Conservation (phyloP, 345 rosid genomes). For the Streptanthus diversifolius region DNA sequence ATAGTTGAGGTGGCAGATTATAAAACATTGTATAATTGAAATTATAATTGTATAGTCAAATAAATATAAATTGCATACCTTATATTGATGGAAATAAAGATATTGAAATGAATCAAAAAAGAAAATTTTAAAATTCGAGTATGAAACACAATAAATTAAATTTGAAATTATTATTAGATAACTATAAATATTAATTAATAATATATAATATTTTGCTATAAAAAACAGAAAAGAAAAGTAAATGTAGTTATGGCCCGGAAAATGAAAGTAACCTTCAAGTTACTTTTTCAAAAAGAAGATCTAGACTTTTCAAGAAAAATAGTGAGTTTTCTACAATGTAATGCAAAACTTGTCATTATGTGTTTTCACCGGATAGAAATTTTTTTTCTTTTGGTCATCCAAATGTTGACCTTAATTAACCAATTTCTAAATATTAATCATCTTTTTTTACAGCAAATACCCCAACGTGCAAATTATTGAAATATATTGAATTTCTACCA, state of each 20-base stretch:
- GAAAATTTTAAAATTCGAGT: slow-evolving; percentile 2
- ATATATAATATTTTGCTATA: not conserved
- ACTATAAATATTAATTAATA: not conserved
- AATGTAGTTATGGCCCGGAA: slow-evolving; percentile 23
- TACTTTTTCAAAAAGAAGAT: slow-evolving; percentile 33
- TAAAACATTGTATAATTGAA: too few species aligned
- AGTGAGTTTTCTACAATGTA: slow-evolving; percentile 33
- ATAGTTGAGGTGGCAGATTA: too few species aligned
- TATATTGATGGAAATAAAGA: slow-evolving; percentile 12
- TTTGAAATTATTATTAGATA: not conserved
- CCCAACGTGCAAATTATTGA: slow-evolving; percentile 28
- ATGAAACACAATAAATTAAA: not conserved
- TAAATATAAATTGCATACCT: slow-evolving; percentile 9
- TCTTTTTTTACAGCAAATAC: not conserved
- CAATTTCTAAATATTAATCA: slow-evolving; percentile 24
- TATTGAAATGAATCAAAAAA: not conserved
- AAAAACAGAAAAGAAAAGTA: slow-evolving; percentile 18
- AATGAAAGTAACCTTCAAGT: slow-evolving; percentile 29
- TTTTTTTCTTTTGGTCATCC: slow-evolving; percentile 62
- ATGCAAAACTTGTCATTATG: slow-evolving; percentile 18
- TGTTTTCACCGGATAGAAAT: slow-evolving; percentile 33
- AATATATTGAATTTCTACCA: slow-evolving; percentile 37
- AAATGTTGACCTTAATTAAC: slow-evolving; percentile 42
- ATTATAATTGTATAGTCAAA: slow-evolving; percentile 18
- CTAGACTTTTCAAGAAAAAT: slow-evolving; percentile 28